These are phyloP conservation scores for Yamadazyma sp. DNA, from an alignment of 805 yeast genomes.

Conservation along the genomic window DNA sequence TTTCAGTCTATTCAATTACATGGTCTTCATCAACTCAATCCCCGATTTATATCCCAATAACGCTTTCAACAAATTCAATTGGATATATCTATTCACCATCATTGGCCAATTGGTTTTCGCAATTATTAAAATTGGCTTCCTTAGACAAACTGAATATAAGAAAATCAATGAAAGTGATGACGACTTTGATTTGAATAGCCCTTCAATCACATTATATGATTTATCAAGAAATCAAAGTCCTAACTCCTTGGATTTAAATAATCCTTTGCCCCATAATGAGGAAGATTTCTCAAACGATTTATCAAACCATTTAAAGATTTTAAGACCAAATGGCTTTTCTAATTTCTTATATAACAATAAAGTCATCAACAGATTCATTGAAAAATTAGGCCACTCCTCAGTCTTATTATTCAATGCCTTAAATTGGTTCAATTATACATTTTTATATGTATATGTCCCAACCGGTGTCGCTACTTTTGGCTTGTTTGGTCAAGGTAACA, in stretches of 20 bases:
- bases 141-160: constrained; percentile 8
- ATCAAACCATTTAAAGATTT: constrained; percentile 3
- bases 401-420: constrained; percentile 40
- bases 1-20: constrained; percentile 52
- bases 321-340: not conserved
- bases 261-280: not conserved
- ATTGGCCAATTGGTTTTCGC: constrained; percentile 38
- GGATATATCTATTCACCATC: constrained; percentile 53
- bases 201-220: constrained; percentile 24
- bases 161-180: constrained; percentile 4
- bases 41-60: constrained; percentile 73
- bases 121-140: constrained; percentile 12
- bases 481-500: constrained; percentile 61
- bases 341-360: constrained; percentile 9
- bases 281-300: constrained; percentile 5
- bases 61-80: constrained; percentile 65
- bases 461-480: constrained; percentile 64
- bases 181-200: constrained; percentile 8
- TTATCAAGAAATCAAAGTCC: constrained; percentile 14
- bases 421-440: constrained; percentile 65
- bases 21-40: constrained; percentile 55
- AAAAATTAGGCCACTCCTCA: constrained; percentile 25
- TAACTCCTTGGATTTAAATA: constrained; percentile 22
- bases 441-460: constrained; percentile 55
- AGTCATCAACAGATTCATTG: constrained; percentile 10